phyloP scores from a whole-genome alignment of 257 asterid genomes.

The Hygrophila difformis region DNA sequence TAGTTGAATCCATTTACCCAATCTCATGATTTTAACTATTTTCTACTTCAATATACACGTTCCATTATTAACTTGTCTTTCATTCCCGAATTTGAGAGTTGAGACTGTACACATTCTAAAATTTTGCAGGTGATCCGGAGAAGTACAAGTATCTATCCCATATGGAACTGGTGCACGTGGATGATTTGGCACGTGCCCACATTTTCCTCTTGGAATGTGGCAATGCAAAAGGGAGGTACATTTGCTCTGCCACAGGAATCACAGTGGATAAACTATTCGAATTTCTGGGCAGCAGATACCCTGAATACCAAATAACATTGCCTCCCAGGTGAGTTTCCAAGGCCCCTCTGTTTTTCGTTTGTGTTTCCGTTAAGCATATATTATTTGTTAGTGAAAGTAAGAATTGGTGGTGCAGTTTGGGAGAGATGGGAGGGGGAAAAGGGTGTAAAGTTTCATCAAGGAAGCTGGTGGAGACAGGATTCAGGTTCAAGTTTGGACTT shows the following conservation, averaged over 20 bases:
- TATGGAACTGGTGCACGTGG: constrained; percentile 25
- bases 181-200: constrained; percentile 35
- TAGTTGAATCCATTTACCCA: too few relatives aligned
- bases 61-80: too few relatives aligned
- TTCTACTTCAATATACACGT: too few relatives aligned
- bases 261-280: constrained; percentile 18
- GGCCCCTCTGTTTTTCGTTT: not conserved
- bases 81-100: too few relatives aligned
- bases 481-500: constrained; percentile 24
- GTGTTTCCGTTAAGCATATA: not conserved
- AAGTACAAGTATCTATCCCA: constrained; percentile 5
- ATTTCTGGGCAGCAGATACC: constrained; percentile 26
- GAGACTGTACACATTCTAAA: too few relatives aligned
- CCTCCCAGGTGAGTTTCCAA: constrained; percentile 17
- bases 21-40: too few relatives aligned
- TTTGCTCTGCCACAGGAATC: constrained; percentile 29
- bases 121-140: constrained; percentile 20
- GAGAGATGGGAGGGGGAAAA: not conserved
- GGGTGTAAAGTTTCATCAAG: constrained; percentile 12
- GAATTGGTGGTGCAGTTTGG: not conserved
- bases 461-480: constrained; percentile 34
- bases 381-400: not conserved
- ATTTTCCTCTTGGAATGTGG: constrained; percentile 28
- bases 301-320: constrained; percentile 19
- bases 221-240: constrained; percentile 34